Evolutionary conservation across 1,284 basidiomycete genomes (phyloP), one percentile per base, ranked within the genome.

Genomic region (Vanrija pseudolonga): DNA sequence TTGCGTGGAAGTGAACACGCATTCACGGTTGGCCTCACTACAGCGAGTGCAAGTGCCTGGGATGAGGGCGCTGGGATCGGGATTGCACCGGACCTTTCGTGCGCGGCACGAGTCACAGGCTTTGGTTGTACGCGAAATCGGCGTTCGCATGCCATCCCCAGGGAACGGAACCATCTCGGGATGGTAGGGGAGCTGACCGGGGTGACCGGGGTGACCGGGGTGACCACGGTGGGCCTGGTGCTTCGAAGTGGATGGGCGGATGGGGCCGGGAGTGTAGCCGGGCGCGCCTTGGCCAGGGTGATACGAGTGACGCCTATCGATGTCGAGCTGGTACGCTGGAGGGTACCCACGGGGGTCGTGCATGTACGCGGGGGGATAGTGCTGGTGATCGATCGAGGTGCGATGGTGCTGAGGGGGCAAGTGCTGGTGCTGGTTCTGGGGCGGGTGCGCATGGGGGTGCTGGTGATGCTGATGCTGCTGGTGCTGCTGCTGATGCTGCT

Each of bases 91-190:
- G 1, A 75, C 73, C 51, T 75, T 75, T 15, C 73, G 54, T 36
- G 61, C 60, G n/a, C 73, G 55, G 51, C 73, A 75, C 2, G 69
- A 65, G 48, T 75, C 72, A 55, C 73, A 75, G 2, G 73, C 73
- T 50, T 73, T 73, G 18, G 72, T 73, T 0, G 69, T 73, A 6
- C 73, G 59, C 17, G 69, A 71, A 26, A 75, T 75, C 3, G 73
- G 73, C 2, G 67, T 66, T 24, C 73, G 57, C 12, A 42, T 20
- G 14, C 38, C 43, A 23, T 11, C 32, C 5, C 49, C 53, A 38
- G 55, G 45, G 14, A 28, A 23, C 4, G 39, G 41, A 3, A 45
- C 32, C 19, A 44, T 39, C 7, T 48, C 56, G 20, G 49, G 45
- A 20, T 51, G 54, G 41, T 47, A 51, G 17, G 20, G 24, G 11